Evolutionary conservation across 495 filamentous ascomycete species (phyloP).

Genomic region (Melanomma pulvis-pyrius): DNA sequence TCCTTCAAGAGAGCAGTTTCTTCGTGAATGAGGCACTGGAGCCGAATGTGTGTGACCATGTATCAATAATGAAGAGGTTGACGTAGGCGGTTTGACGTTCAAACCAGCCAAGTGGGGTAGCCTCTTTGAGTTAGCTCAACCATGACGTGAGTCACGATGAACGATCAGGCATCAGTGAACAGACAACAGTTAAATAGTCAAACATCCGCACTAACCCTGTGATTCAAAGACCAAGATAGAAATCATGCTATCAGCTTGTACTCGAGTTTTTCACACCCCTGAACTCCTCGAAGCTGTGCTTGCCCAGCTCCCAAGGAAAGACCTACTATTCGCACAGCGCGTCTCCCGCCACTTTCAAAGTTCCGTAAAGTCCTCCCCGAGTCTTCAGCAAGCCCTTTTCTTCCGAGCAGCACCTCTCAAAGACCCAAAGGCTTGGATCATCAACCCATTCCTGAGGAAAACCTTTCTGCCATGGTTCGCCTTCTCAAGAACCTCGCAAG

Average conservation of each 20-base stretch:
- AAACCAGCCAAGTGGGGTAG: too few relatives aligned
- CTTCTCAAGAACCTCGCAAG: background rate
- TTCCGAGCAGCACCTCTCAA: conserved; percentile 11
- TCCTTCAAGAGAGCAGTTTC: too few relatives aligned
- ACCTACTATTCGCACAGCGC: conserved; percentile 27
- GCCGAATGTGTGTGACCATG: too few relatives aligned
- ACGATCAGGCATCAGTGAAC: too few relatives aligned
- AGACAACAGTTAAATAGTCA: background rate
- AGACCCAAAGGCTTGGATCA: background rate
- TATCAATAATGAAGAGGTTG: too few relatives aligned
- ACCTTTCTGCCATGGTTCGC: conserved; percentile 12
- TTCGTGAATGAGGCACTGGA: too few relatives aligned
- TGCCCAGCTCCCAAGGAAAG: conserved; percentile 4
- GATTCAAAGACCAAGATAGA: background rate
- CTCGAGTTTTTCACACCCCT: conserved; percentile 8
- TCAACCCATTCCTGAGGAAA: conserved; percentile 11
- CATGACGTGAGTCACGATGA: too few relatives aligned
- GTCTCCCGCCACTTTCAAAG: conserved; percentile 10
- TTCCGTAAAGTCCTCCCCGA: conserved; percentile 14
- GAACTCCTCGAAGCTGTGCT: conserved; percentile 31
- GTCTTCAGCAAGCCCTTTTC: conserved; percentile 23
- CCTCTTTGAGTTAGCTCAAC: too few relatives aligned
- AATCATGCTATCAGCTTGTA: conserved; percentile 5
- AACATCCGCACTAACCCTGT: background rate
- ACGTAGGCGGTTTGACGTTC: too few relatives aligned